Conservation (phyloP, 495 filamentous ascomycete genomes). For the Aspergillus coremiiformis region DNA sequence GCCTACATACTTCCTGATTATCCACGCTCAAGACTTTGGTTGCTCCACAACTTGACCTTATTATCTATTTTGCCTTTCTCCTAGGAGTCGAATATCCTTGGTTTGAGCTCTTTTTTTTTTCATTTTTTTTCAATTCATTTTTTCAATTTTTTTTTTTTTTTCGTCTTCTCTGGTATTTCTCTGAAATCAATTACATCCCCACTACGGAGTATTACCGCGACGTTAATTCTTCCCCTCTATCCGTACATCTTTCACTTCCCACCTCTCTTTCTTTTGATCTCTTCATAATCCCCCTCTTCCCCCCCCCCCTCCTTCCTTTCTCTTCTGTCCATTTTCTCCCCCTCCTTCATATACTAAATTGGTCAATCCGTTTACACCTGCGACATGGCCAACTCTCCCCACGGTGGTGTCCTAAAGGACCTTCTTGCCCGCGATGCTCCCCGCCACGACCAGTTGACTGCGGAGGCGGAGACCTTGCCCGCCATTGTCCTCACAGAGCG, state of each 20-base stretch:
- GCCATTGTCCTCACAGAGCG: slow-evolving; percentile 82
- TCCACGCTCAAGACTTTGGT: slow-evolving; percentile 9
- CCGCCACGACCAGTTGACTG: slow-evolving; percentile 63
- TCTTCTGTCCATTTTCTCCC: slow-evolving; percentile 4
- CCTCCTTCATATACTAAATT: slow-evolving; percentile 6
- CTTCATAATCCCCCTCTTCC: slow-evolving; percentile 8
- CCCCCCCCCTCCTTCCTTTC: slow-evolving; percentile 5
- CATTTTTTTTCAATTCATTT: slow-evolving; percentile 5
- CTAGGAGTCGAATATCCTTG: slow-evolving; percentile 3
- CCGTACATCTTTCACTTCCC: background rate
- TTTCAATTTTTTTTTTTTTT: background rate
- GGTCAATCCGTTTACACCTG: background rate
- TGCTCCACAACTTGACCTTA: slow-evolving; percentile 12
- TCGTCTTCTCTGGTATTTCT: too few relatives aligned
- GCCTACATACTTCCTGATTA: too few relatives aligned
- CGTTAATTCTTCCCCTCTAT: background rate
- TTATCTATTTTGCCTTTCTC: slow-evolving; percentile 1
- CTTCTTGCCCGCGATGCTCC: slow-evolving; percentile 83
- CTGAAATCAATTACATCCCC: background rate
- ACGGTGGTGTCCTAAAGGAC: slow-evolving; percentile 97
- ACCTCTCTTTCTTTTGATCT: slow-evolving; percentile 12
- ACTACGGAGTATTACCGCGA: background rate
- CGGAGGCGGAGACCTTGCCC: slow-evolving; percentile 79
- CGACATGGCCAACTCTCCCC: slow-evolving; percentile 73
- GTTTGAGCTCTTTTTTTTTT: slow-evolving; percentile 1